Conservation (phyloP, 169 alveolate species). For the Eimeria maxima region DNA sequence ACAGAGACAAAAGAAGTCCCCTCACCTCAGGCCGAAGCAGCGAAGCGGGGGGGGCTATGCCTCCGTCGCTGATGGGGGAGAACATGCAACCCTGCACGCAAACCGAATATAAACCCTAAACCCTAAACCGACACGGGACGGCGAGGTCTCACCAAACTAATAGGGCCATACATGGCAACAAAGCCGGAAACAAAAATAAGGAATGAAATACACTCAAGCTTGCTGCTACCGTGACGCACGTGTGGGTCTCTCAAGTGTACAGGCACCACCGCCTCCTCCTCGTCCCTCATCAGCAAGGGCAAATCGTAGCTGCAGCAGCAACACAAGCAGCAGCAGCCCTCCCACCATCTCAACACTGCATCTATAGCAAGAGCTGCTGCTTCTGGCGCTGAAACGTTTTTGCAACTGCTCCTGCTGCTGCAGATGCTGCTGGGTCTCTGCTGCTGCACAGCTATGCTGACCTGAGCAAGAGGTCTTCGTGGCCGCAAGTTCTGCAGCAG, state of each 20-base stretch:
- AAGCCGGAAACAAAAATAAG: neutral
- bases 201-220: neutral
- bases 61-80: neutral
- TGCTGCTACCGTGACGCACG: neutral
- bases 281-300: conserved; percentile 48
- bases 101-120: neutral
- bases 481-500: conserved; percentile 36
- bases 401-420: neutral
- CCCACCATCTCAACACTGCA: neutral
- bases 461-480: conserved; percentile 30
- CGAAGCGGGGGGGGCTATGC: conserved; percentile 22
- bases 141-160: neutral
- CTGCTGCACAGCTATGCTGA: neutral
- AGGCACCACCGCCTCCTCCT: conserved; percentile 33
- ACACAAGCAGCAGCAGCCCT: neutral
- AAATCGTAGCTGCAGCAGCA: conserved; percentile 24
- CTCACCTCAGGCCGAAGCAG: conserved; percentile 44
- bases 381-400: neutral
- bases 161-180: neutral
- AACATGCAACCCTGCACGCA: conserved; percentile 47
- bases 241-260: conserved; percentile 41
- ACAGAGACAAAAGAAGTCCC: neutral
- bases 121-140: neutral
- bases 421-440: neutral
- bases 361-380: no score